phyloP scores from a whole-genome alignment of 108 stramenopile species.

The Nitzschia putrida region DNA sequence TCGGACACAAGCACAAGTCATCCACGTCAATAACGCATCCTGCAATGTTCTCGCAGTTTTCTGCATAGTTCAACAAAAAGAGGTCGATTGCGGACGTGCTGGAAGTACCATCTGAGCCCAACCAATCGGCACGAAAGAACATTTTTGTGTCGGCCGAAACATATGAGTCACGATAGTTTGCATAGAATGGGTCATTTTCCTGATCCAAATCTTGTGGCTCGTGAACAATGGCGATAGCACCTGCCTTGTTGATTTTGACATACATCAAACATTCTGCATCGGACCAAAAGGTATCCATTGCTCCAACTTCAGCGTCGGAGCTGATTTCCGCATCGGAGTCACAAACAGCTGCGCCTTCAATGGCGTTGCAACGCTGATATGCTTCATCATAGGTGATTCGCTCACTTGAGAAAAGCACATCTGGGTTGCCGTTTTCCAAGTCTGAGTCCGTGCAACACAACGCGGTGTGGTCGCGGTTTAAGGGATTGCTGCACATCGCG shows the following conservation, averaged over 20 bases:
- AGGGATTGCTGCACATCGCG: not conserved
- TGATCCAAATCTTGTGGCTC: slow-evolving; percentile 13
- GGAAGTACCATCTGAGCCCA: not conserved
- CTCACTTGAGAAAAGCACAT: not conserved
- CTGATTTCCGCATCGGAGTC: not conserved
- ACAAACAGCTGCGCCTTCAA: not conserved
- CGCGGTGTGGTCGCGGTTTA: not conserved
- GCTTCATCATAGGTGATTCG: not conserved
- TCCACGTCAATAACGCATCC: slow-evolving; percentile 12
- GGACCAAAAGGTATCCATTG: slow-evolving; percentile 43
- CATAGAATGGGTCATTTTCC: not conserved
- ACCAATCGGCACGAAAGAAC: slow-evolving; percentile 17
- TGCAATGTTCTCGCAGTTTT: not conserved
- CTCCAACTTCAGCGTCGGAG: not conserved
- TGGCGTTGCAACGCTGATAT: no score
- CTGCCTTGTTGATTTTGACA: slow-evolving; percentile 52
- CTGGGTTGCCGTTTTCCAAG: not conserved
- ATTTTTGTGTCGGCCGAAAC: slow-evolving; percentile 10
- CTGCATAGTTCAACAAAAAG: slow-evolving; percentile 2
- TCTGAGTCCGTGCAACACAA: not conserved
- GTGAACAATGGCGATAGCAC: slow-evolving; percentile 61
- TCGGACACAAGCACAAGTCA: slow-evolving; percentile 23
- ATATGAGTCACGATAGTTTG: not conserved
- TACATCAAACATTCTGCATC: slow-evolving; percentile 41
- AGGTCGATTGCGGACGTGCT: no score